Percentiles rank a stretch among this genome's conserved stretches.
phyloP scores from a whole-genome alignment of 176 grass and related monocot genomes.

The Microstegium vimineum region DNA sequence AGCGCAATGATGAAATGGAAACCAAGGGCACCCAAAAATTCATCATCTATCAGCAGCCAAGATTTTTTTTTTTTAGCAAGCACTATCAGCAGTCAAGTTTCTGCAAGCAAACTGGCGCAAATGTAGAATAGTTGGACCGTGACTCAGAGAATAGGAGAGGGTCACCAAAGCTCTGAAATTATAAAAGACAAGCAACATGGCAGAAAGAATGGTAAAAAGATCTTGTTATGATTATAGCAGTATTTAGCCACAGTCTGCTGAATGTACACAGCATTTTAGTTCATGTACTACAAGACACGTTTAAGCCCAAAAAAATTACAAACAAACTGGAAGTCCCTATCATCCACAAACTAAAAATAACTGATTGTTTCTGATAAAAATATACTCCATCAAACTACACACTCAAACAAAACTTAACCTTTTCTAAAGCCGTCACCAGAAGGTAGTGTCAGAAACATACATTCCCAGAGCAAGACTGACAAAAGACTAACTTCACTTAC shows the following conservation, averaged over 20 bases:
- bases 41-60: background rate
- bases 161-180: background rate
- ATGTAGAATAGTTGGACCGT: background rate
- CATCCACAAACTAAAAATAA: background rate
- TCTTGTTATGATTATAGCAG: background rate
- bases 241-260: background rate
- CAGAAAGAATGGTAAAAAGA: background rate
- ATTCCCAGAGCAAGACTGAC: background rate
- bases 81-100: too few species aligned
- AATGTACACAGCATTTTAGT: background rate
- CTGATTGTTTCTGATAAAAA: background rate
- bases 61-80: background rate
- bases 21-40: background rate
- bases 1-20: background rate
- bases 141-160: background rate
- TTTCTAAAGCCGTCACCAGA: background rate
- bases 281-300: background rate
- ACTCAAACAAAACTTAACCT: background rate
- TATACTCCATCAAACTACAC: background rate
- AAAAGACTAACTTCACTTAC: slow-evolving; percentile 1
- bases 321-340: background rate
- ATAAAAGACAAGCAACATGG: background rate
- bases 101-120: background rate
- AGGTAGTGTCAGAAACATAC: background rate
- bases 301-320: background rate